A percentile compares a stretch with the other conserved stretches of the same genome.
Evolutionary conservation across 148 eudicot genomes (phyloP).

Genomic region (Camellia granthamiana): DNA sequence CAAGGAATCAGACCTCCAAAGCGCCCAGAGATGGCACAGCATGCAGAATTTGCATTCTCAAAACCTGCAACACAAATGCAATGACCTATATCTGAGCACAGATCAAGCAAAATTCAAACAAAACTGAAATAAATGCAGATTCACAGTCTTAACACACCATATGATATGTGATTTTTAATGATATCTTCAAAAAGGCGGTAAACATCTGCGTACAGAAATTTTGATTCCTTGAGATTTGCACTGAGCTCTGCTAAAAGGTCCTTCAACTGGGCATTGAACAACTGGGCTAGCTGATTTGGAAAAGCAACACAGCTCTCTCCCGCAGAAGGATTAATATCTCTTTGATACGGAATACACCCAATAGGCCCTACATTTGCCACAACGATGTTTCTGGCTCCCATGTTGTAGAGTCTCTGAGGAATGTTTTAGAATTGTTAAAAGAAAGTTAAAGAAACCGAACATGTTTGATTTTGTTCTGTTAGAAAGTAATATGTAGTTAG

Average conservation of each 20-base stretch:
- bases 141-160: constrained; percentile 42
- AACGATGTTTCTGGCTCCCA: constrained; percentile 81
- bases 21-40: constrained; percentile 58
- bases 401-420: constrained; percentile 60
- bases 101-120: background rate
- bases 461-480: background rate
- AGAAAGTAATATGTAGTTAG: background rate
- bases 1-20: constrained; percentile 83
- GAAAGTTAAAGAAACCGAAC: too few species aligned
- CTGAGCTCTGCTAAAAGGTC: constrained; percentile 42
- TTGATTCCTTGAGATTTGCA: constrained; percentile 44
- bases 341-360: constrained; percentile 79
- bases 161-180: constrained; percentile 43
- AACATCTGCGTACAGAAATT: constrained; percentile 62
- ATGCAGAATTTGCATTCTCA: constrained; percentile 53
- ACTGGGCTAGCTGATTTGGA: constrained; percentile 71
- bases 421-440: background rate
- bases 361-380: constrained; percentile 89
- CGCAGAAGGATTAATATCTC: constrained; percentile 61
- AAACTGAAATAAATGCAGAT: background rate
- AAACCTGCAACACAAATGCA: constrained; percentile 45
- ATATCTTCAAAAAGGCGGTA: constrained; percentile 52
- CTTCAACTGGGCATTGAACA: constrained; percentile 53
- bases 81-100: background rate
- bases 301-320: constrained; percentile 51